Evolutionary conservation across 331 rosid species (phyloP), one percentile per base, ranked within the genome.

Genomic region (Quercus phellos): DNA sequence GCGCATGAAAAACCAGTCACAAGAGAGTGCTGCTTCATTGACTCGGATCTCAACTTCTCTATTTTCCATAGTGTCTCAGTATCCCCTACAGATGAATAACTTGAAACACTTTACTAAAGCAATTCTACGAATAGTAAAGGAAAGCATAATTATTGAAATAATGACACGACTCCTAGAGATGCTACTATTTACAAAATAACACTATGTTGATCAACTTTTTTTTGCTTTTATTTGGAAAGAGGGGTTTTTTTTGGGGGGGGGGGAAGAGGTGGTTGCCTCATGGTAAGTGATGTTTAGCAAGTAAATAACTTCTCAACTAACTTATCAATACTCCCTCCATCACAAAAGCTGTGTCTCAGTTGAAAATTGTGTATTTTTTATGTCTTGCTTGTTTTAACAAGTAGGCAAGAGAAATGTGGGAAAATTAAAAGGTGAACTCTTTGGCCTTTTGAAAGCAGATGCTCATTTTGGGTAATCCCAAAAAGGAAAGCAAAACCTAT

Each of bases 1-100:
- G 87, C 94, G 78, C 96, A 87, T 53, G 98, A 82, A 85, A 94
- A 81, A 51, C 94, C 97, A 82, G 80, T 91, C 73, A 77, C 71
- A 82, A 95, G 79, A 53, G 92, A 89, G 64, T 92, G 98, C 66
- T 69, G 85, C 86, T 93, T 93, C 87, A 61, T 79, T 42, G 92
- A 74, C 82, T 88, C 85, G 4, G 94, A 88, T 83, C 97, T 89
- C 79, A 91, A 74, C 78, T 89, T 89, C 87, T 95, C 93, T 77
- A 88, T 85, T 86, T 82, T 88, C 96, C 94, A 88, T 71, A 93
- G 85, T 54, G 93, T 81, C 58, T 86, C 87, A 4, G 69, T 86
- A 71, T 93, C 94, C 69, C 98, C 98, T 94, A 55, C 67, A 78
- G 79, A 83, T 55, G 14, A 42, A 81, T 50, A 84, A 55, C 2